Base-by-base conservation (phyloP, 106 monocot species). In the Vanilla planifolia region DNA sequence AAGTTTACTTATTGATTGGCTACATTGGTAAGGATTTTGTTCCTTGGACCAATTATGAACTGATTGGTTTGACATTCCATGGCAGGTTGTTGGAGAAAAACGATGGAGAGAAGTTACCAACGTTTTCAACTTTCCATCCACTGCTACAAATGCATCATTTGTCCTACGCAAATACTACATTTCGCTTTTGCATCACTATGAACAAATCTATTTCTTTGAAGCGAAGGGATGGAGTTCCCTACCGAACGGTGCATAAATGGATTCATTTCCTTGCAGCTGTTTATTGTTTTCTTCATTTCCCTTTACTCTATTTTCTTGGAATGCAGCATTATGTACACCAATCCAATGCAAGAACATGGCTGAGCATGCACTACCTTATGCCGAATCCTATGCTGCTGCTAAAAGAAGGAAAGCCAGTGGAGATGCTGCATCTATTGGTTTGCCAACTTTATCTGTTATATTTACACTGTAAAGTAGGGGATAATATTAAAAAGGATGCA, bases 61-160 rank as follows among this genome's bases (percentile, higher is more conserved):
- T n/a, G n/a, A n/a, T n/a, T n/a, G n/a, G n/a, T n/a, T 10, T 37
- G 37, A 10, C 37, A 37, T 56, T n/a, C 57, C 21, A 20, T 35
- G 59, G 17, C 67, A 98, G 96, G 87, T 92, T 8, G 76, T 92
- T 30, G 63, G 42, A 50, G 84, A 88, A 16, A 77, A 73, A 51
- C 79, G 72, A 75, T 99, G 91, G 98, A 92, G 73, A 71, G 92
- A 99, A 67, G 79, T 99, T 58, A 88, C 85, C 8, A 69, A 79
- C 34, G 78, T 66, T 51, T 99, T 99, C 58, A 92, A 50, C 64
- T 99, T 99, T 56, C 98, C 98, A 16, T 69, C 92, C 17, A 92
- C 98, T 41, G 98, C 98, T 4, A 99, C 98, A 61, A 99, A 99
- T 80, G 98, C 98, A 57, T 99, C 98, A 25, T 99, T 82, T 67